A percentile compares a stretch with the other conserved stretches of the same genome.
Evolutionary conservation across 192 early-diverging fungal species (phyloP).

Genomic region (Funneliformis mosseae): DNA sequence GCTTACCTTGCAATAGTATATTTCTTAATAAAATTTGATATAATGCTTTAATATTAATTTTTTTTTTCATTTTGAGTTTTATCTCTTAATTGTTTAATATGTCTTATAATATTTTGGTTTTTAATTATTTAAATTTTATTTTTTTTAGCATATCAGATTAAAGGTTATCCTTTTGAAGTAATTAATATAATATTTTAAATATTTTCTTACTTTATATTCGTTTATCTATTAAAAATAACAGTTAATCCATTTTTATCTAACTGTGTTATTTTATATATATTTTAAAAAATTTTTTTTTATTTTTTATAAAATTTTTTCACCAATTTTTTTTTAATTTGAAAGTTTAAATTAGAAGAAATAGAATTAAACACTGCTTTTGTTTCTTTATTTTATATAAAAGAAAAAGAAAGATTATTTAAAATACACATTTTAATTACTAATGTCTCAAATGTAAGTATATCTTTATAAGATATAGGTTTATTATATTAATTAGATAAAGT

Average conservation of each 20-base stretch:
- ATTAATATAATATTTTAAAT: not conserved
- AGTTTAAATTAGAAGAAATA: too few relatives aligned
- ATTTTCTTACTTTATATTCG: slow-evolving; percentile 1
- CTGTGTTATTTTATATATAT: too few relatives aligned
- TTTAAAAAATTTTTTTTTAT: too few relatives aligned
- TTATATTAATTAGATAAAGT: too few relatives aligned
- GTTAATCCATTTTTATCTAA: not conserved
- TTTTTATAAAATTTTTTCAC: too few relatives aligned
- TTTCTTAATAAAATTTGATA: not conserved
- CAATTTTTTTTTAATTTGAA: too few relatives aligned
- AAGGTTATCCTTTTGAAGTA: not conserved
- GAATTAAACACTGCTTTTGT: too few relatives aligned
- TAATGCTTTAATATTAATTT: not conserved
- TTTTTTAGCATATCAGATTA: not conserved
- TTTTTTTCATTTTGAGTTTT: not conserved
- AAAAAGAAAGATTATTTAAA: too few relatives aligned
- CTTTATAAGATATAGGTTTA: too few relatives aligned
- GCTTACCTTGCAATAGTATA: not conserved
- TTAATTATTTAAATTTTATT: not conserved
- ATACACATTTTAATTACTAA: too few relatives aligned
- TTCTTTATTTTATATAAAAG: too few relatives aligned
- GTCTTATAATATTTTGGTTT: not conserved
- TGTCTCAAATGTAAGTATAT: too few relatives aligned
- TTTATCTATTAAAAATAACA: not conserved
- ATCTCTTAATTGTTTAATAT: not conserved